phyloP scores from a whole-genome alignment of 2,329 filamentous ascomycete species.

The Tothia fuscella region DNA sequence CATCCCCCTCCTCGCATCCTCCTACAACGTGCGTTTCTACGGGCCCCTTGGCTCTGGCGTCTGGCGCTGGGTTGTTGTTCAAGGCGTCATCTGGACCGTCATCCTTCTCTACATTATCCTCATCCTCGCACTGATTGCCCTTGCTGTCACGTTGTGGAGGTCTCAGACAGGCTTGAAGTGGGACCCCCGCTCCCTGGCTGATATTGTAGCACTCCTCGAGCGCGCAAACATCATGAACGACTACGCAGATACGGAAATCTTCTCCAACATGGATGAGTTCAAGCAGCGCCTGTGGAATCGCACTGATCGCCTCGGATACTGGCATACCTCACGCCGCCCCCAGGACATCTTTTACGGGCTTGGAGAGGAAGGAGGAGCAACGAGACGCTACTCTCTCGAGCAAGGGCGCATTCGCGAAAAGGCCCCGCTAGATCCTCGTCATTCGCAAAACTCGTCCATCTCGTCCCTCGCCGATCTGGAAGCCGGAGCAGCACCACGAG shows the following conservation, averaged over 20 bases:
- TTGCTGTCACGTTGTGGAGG: slow-evolving; percentile 53
- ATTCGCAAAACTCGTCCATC: slow-evolving; percentile 13
- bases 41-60: slow-evolving; percentile 42
- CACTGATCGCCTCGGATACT: slow-evolving; percentile 71
- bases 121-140: slow-evolving; percentile 42
- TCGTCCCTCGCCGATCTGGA: slow-evolving; percentile 9
- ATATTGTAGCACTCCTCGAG: slow-evolving; percentile 66
- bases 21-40: slow-evolving; percentile 58
- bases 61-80: slow-evolving; percentile 73
- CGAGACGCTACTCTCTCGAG: slow-evolving; percentile 38
- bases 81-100: slow-evolving; percentile 66
- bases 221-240: slow-evolving; percentile 66
- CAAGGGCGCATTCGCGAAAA: slow-evolving; percentile 37
- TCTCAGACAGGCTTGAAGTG: slow-evolving; percentile 67
- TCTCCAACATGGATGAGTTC: slow-evolving; percentile 41
- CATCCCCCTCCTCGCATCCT: slow-evolving; percentile 66
- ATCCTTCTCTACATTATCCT: slow-evolving; percentile 62
- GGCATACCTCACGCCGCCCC: slow-evolving; percentile 55
- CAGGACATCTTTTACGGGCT: slow-evolving; percentile 66
- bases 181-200: slow-evolving; percentile 73
- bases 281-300: slow-evolving; percentile 43
- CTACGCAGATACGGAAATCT: slow-evolving; percentile 58
- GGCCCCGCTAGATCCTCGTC: slow-evolving; percentile 20
- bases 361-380: slow-evolving; percentile 49
- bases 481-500: slow-evolving; percentile 16